Percentiles rank a stretch among this genome's conserved stretches.
These are phyloP conservation scores for Boletus eberwhitei DNA, from an alignment of 768 basidiomycete genomes.

Conservation along the genomic window DNA sequence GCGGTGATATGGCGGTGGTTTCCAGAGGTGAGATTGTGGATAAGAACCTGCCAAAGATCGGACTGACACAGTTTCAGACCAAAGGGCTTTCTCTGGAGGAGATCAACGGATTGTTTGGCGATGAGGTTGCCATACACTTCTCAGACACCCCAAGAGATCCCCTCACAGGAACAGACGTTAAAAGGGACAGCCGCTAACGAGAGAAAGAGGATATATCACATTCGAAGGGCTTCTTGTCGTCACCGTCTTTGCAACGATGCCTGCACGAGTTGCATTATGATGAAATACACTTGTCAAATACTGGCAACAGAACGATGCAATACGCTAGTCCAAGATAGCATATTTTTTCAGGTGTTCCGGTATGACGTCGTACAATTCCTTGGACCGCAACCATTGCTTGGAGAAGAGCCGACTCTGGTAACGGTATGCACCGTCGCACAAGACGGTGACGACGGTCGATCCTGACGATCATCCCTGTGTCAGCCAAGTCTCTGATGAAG, in stretches of 20 bases:
- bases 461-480: conserved; percentile 40
- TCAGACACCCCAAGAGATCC: not conserved
- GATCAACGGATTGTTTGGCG: not conserved
- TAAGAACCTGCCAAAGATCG: not conserved
- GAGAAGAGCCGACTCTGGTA: conserved; percentile 97
- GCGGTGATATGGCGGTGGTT: not conserved
- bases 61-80: not conserved
- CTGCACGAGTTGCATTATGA: not conserved
- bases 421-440: conserved; percentile 95
- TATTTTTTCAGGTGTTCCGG: conserved; percentile 87
- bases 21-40: not conserved
- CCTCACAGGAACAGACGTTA: not conserved
- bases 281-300: not conserved
- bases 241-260: not conserved
- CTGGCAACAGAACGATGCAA: not conserved
- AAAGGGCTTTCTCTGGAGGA: not conserved
- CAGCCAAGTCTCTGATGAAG: not conserved
- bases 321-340: conserved; percentile 66
- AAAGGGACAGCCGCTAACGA: not conserved
- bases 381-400: conserved; percentile 82
- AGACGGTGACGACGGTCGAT: conserved; percentile 79
- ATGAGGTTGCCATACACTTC: not conserved
- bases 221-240: not conserved
- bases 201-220: not conserved
- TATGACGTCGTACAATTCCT: conserved; percentile 73